phyloP scores from a whole-genome alignment of 441 rosid genomes.

The Euphorbia celastroides region DNA sequence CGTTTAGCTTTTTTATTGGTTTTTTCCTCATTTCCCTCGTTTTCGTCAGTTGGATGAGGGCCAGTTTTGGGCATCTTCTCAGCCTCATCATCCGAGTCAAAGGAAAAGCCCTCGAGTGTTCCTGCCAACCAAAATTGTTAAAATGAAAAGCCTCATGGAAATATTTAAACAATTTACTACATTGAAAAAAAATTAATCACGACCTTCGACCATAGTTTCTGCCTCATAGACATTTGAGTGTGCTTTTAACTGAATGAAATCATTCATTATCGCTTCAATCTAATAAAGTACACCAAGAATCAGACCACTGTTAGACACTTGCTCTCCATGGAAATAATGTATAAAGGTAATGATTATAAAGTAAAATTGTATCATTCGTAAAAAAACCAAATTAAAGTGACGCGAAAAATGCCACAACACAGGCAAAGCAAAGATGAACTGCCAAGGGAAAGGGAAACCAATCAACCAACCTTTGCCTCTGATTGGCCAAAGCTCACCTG shows the following conservation, averaged over 20 bases:
- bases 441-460: background rate
- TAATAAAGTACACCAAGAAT: slow-evolving; percentile 21
- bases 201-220: slow-evolving; percentile 98
- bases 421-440: background rate
- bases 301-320: background rate
- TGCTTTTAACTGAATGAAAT: slow-evolving; percentile 81
- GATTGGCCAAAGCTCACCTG: slow-evolving; percentile 92
- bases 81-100: slow-evolving; percentile 82
- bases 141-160: slow-evolving; percentile 2
- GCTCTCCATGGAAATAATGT: background rate
- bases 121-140: slow-evolving; percentile 37
- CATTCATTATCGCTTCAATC: slow-evolving; percentile 92
- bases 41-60: slow-evolving; percentile 44
- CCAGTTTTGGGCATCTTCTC: slow-evolving; percentile 48
- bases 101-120: slow-evolving; percentile 79
- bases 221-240: slow-evolving; percentile 79
- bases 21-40: slow-evolving; percentile 46
- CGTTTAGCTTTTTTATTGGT: slow-evolving; percentile 44
- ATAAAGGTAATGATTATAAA: background rate
- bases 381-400: background rate
- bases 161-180: background rate
- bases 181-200: slow-evolving; percentile 14
- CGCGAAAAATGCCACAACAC: background rate
- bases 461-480: slow-evolving; percentile 83
- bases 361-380: background rate